Evolutionary conservation across 352 stramenopile species (phyloP).

Genomic region (Pelagophyceae sp.): DNA sequence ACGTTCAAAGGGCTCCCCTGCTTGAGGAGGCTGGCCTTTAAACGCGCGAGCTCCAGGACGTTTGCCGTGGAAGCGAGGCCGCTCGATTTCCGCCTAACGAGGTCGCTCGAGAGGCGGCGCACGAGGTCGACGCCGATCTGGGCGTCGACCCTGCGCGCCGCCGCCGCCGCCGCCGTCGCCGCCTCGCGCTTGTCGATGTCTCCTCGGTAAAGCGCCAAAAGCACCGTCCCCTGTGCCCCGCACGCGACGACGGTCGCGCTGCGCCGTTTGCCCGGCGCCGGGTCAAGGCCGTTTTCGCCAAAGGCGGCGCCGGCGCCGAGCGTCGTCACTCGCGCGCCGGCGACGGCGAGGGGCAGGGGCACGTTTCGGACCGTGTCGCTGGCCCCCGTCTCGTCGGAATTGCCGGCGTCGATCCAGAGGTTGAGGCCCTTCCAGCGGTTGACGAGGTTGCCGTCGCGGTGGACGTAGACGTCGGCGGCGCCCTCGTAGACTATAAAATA

Average conservation of each 20-base stretch:
- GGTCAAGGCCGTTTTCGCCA: constrained; percentile 5
- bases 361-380: background rate
- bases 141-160: background rate
- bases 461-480: background rate
- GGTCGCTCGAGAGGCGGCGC: background rate
- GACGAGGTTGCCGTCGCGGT: background rate
- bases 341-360: background rate
- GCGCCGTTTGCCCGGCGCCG: background rate
- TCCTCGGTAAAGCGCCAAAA: background rate
- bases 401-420: background rate
- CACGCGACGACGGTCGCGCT: background rate
- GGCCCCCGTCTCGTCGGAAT: background rate
- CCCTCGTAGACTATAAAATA: background rate
- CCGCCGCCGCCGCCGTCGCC: background rate
- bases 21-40: too few relatives aligned
- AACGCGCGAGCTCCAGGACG: too few relatives aligned
- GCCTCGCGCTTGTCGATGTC: background rate
- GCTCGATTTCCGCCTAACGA: too few relatives aligned
- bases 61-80: too few relatives aligned
- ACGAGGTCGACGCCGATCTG: background rate
- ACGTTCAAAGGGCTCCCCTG: too few relatives aligned
- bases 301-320: background rate
- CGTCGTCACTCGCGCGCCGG: background rate
- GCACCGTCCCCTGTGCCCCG: background rate
- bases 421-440: constrained; percentile 3